These are phyloP conservation scores for Microdochium bolleyi DNA, from an alignment of 2,329 filamentous ascomycete species.

Conservation along the genomic window DNA sequence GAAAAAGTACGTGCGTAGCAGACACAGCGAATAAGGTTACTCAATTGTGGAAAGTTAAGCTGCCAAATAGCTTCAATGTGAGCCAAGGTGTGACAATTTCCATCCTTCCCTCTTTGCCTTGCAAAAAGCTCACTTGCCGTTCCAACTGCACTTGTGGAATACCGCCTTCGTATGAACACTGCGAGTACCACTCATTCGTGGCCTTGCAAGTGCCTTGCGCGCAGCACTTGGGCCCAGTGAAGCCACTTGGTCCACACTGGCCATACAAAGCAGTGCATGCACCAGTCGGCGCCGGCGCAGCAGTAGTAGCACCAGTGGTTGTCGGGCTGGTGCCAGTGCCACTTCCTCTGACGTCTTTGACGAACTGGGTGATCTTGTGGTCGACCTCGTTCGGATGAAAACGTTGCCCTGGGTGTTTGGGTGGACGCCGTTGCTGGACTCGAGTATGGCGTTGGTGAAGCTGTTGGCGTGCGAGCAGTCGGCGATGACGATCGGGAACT, in stretches of 20 bases:
- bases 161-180: conserved; percentile 1
- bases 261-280: conserved; percentile 19
- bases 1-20: too few species aligned
- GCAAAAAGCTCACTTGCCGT: too few species aligned
- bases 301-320: too few species aligned
- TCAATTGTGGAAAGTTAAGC: too few species aligned
- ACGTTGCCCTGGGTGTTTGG: conserved; percentile 23
- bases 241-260: background rate
- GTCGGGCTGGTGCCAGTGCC: background rate
- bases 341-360: conserved; percentile 9
- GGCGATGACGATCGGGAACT: conserved; percentile 29
- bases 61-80: too few species aligned
- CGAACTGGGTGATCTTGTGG: conserved; percentile 19
- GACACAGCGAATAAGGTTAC: too few species aligned
- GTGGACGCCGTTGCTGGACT: conserved; percentile 29
- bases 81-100: too few species aligned
- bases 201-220: conserved; percentile 2
- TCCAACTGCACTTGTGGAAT: too few species aligned
- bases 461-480: conserved; percentile 20
- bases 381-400: conserved; percentile 22
- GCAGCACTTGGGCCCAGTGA: conserved; percentile 1
- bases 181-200: conserved; percentile 1
- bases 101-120: too few species aligned
- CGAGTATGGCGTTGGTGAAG: conserved; percentile 15
- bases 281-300: too few species aligned